Evolutionary conservation across 257 asterid species (phyloP).

Genomic region (Cordia subcordata): DNA sequence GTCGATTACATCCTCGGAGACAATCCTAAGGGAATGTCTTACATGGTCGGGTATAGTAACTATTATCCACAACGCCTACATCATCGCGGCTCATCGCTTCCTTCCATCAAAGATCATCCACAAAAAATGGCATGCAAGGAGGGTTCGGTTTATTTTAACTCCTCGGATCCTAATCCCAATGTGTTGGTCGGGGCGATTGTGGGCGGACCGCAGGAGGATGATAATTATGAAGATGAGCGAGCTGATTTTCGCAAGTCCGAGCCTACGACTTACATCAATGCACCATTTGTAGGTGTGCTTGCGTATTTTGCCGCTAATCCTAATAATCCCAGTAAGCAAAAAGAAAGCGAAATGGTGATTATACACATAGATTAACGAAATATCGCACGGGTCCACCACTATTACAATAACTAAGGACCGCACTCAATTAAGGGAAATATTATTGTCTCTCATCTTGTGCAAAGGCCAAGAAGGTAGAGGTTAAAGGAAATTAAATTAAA

Average conservation of each 20-base stretch:
- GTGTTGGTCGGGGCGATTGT: slow-evolving; percentile 80
- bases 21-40: slow-evolving; percentile 89
- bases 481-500: slow-evolving; percentile 11
- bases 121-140: slow-evolving; percentile 54
- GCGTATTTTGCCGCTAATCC: slow-evolving; percentile 78
- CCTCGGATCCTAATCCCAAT: slow-evolving; percentile 77
- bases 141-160: slow-evolving; percentile 69
- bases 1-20: slow-evolving; percentile 86
- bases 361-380: too few species aligned
- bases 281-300: slow-evolving; percentile 88
- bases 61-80: slow-evolving; percentile 67
- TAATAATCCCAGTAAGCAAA: slow-evolving; percentile 4
- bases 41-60: slow-evolving; percentile 89
- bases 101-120: slow-evolving; percentile 68
- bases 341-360: background rate
- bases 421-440: slow-evolving; percentile 5
- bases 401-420: background rate
- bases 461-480: slow-evolving; percentile 69
- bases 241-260: slow-evolving; percentile 61
- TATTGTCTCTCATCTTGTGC: slow-evolving; percentile 70
- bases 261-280: slow-evolving; percentile 92
- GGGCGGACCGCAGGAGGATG: slow-evolving; percentile 92
- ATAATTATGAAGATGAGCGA: slow-evolving; percentile 60
- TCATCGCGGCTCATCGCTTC: slow-evolving; percentile 87
- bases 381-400: too few species aligned